Evolutionary conservation across 805 yeast genomes (phyloP).

Genomic region (Huiozyma naganishii): DNA sequence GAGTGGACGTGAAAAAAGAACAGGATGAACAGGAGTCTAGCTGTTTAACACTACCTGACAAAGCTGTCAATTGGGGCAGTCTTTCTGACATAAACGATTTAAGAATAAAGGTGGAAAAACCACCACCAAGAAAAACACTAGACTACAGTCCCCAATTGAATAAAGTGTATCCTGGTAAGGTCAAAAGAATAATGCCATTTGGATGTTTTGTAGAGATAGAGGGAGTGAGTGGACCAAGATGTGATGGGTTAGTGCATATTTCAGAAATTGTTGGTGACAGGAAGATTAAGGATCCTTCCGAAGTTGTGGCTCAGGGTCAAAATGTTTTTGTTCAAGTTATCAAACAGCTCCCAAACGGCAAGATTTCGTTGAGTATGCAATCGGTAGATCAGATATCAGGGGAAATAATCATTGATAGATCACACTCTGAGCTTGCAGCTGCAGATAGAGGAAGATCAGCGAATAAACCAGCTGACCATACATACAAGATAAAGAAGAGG

Average conservation of each 20-base stretch:
- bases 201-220: conserved; percentile 68
- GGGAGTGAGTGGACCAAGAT: conserved; percentile 25
- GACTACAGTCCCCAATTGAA: conserved; percentile 32
- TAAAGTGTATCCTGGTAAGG: conserved; percentile 47
- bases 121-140: conserved; percentile 4
- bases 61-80: conserved; percentile 12
- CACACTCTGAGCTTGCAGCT: neutral
- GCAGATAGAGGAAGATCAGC: neutral
- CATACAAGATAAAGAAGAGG: conserved; percentile 22
- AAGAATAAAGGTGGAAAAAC: conserved; percentile 3
- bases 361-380: conserved; percentile 55
- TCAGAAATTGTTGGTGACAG: conserved; percentile 44
- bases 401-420: conserved; percentile 12
- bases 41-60: conserved; percentile 8
- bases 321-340: conserved; percentile 54
- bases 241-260: conserved; percentile 65
- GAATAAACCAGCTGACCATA: conserved; percentile 2
- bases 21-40: conserved; percentile 3
- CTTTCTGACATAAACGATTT: conserved; percentile 9
- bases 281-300: conserved; percentile 50
- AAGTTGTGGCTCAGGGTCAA: conserved; percentile 45
- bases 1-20: conserved; percentile 7
- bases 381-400: conserved; percentile 68
- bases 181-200: conserved; percentile 49
- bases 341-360: conserved; percentile 34